phyloP scores from a whole-genome alignment of 257 asterid genomes.

The Salvia rosmarinus region DNA sequence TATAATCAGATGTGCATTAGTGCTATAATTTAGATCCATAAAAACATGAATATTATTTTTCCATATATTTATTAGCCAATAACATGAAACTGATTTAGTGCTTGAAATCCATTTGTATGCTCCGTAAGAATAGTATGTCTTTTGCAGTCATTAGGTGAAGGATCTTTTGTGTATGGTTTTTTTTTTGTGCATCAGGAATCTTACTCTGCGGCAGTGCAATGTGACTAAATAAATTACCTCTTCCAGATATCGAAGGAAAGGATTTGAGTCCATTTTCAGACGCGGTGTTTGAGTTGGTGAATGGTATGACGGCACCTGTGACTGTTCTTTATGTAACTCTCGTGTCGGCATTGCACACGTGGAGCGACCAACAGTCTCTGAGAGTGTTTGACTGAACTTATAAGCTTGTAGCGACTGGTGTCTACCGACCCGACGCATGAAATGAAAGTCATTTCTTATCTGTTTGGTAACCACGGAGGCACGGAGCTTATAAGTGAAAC shows the following conservation, averaged over 20 bases:
- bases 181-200: slow-evolving; percentile 49
- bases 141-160: background rate
- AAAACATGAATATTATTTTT: background rate
- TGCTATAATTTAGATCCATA: background rate
- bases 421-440: slow-evolving; percentile 77
- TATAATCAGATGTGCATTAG: background rate
- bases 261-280: slow-evolving; percentile 63
- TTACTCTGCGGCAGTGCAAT: slow-evolving; percentile 53
- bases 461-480: slow-evolving; percentile 36
- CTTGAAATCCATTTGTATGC: background rate
- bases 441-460: slow-evolving; percentile 58
- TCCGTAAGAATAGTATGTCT: background rate
- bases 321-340: slow-evolving; percentile 67
- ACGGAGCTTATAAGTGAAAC: slow-evolving; percentile 32
- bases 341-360: no score
- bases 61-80: background rate
- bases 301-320: slow-evolving; percentile 62
- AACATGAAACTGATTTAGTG: background rate
- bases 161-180: background rate
- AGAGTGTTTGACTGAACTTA: no score
- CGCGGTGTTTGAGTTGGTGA: slow-evolving; percentile 51
- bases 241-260: slow-evolving; percentile 50
- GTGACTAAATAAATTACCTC: slow-evolving; percentile 61
- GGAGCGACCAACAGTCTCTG: no score
- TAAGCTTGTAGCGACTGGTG: slow-evolving; percentile 94